Evolutionary conservation across 2,329 filamentous ascomycete genomes (phyloP).

Genomic region (Endocalyx cinctus): DNA sequence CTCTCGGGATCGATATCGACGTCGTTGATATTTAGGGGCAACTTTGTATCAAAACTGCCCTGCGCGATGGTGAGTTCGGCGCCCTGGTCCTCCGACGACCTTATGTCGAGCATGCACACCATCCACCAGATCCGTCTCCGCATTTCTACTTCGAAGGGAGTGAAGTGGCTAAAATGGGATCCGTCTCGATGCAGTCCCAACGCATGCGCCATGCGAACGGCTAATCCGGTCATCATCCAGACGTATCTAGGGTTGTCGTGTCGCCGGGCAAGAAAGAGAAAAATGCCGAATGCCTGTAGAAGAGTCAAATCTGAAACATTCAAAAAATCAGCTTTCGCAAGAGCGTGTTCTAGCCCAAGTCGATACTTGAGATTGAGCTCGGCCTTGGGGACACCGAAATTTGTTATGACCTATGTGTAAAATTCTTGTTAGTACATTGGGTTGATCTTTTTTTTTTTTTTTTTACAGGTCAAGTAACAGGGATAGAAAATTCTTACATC

Average conservation of each 20-base stretch:
- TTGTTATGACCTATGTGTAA: slow-evolving; percentile 20
- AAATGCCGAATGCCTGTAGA: slow-evolving; percentile 48
- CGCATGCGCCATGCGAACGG: slow-evolving; percentile 54
- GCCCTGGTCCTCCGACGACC: slow-evolving; percentile 59
- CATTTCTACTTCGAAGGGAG: slow-evolving; percentile 58
- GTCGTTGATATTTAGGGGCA: slow-evolving; percentile 46
- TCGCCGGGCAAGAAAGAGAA: slow-evolving; percentile 46
- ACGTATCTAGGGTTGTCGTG: slow-evolving; percentile 35
- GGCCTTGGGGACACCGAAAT: slow-evolving; percentile 35
- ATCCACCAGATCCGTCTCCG: slow-evolving; percentile 58
- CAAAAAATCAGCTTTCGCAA: slow-evolving; percentile 45
- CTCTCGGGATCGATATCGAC: slow-evolving; percentile 36
- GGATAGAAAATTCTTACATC: too few species aligned
- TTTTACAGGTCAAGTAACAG: too few species aligned
- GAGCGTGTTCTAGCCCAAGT: slow-evolving; percentile 40
- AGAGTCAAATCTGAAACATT: slow-evolving; percentile 44
- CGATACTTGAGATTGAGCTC: slow-evolving; percentile 35
- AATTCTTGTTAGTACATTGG: too few species aligned
- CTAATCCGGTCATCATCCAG: slow-evolving; percentile 56
- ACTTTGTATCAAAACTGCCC: slow-evolving; percentile 54
- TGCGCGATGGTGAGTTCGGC: slow-evolving; percentile 56
- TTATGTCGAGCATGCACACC: slow-evolving; percentile 53
- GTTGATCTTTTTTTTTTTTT: too few species aligned
- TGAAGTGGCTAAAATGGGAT: slow-evolving; percentile 43
- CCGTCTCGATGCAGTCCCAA: slow-evolving; percentile 59